Evolutionary conservation across 495 filamentous ascomycete species (phyloP), one percentile per base, ranked within the genome.

Genomic region (Penicillium egyptiacum): DNA sequence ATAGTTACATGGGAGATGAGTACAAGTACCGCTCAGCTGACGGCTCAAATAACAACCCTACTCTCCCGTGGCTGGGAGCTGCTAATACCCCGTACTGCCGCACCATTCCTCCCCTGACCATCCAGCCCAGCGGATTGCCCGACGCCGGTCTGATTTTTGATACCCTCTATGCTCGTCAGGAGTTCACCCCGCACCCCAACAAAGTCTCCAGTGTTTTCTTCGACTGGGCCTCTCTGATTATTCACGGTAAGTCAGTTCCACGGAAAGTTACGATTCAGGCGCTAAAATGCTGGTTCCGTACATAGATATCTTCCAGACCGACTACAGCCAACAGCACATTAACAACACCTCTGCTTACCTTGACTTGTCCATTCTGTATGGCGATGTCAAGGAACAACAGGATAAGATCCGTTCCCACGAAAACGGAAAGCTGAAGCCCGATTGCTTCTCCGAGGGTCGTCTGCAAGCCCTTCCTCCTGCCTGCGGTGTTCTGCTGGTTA

Each of bases 11-110:
- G 62, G 87, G 87, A 19, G 81, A 86, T 52, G 79, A 87, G 42
- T 86, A 79, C 61, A 67, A 77, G 52, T 91, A 89, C 62, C 80
- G 88, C n/a, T 79, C 78, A 45, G 86, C 86, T 2, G 88, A 91
- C 73, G 88, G 88, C n/a, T 88, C 84, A 0, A 80, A 83, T 63
- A 84, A 85, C 66, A 84, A 83, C 62, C 78, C 81, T 46, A 78
- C 79, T 37, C 75, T 78, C 50, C 81, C 81, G 6, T 78, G 78
- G 72, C 63, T 84, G 44, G 81, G 81, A 48, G 79, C 78, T 53
- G 81, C 81, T 19, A 80, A 81, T 61, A 82, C 80, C 19, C 66
- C 81, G 25, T 84, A 84, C 66, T 78, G 79, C 45, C 77, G 80
- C 53, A 77, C 75, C 23, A 81, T 83, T 55, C 62, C 75, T 50